Base-by-base conservation (phyloP, 805 yeast genomes). In the Jamesozyma gamospora region DNA sequence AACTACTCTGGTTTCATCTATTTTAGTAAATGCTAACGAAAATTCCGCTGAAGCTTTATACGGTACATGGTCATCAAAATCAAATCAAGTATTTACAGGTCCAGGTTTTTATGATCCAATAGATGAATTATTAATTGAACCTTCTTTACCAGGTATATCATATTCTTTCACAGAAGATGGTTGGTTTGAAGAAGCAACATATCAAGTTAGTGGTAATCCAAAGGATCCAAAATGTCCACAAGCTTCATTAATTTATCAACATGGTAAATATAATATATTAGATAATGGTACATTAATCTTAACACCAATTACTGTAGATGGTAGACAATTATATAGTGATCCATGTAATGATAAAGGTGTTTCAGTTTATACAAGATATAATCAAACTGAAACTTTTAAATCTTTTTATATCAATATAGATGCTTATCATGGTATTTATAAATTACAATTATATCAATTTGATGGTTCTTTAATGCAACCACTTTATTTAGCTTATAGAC, bases 41-140 rank as follows among this genome's bases (percentile, higher is more conserved):
- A 37, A 28, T 37, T 26, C 31, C 3, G 40, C 39, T 5, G 26
- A 18, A 16, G 19, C 36, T 7, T 34, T 40, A 32, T 40, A 31
- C 28, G 98, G 98, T 6, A 92, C 99, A 0, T 92, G 99, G 99
- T 63, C 88, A 1, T 81, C 96, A 14, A 92, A 92, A 62, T 79
- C 96, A 11, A 84, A 83, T 60, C 78, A 94, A 11, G 98, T 92
- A 7, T 80, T 90, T 66, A 92, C 99, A 1, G 99, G 99, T 0
- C 95, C 97, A 6, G 82, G 88, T 2, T 92, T 92, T 57, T 92
- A 76, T 59, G 97, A 92, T 60, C 99, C 99, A 2, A 82, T 87
- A 24, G 96, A 90, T 57, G 98, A 92, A 62, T 73, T 90, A 14
- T 67, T 92, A 42, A 84, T 87, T 45, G 99, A 92, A 60, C 99